Evolutionary conservation across 2,329 filamentous ascomycete genomes (phyloP).

Genomic region (Xylaria multiplex): DNA sequence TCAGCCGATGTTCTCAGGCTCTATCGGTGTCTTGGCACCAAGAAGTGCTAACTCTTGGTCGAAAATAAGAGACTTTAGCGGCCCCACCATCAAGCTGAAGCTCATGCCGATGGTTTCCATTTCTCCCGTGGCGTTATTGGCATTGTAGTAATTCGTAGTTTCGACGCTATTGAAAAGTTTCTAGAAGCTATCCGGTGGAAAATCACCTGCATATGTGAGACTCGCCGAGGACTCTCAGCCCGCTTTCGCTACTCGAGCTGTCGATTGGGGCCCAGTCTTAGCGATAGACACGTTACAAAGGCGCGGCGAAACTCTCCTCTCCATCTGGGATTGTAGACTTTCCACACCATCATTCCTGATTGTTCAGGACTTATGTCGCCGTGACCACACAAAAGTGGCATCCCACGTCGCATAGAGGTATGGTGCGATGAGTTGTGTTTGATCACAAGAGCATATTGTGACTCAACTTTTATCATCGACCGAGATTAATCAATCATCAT

Average conservation of each 20-base stretch:
- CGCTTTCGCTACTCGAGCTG: neutral
- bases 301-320: neutral
- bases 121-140: neutral
- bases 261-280: neutral
- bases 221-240: neutral
- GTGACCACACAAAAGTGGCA: neutral
- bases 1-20: neutral
- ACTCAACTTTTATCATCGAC: neutral
- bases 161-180: conserved; percentile 19
- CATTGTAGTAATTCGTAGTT: conserved; percentile 8
- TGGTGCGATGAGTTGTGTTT: neutral
- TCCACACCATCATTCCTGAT: neutral
- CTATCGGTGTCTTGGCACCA: conserved; percentile 12
- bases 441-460: neutral
- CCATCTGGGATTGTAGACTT: neutral
- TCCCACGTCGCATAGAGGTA: neutral
- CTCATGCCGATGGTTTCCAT: conserved; percentile 7
- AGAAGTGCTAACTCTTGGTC: neutral
- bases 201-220: neutral
- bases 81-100: conserved; percentile 6
- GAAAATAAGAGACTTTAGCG: conserved; percentile 6
- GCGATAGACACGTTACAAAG: neutral
- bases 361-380: neutral
- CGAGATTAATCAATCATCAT: neutral
- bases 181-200: conserved; percentile 26